Evolutionary conservation across 2,329 filamentous ascomycete species (phyloP), one percentile per base, ranked within the genome.

Genomic region (Ophiocordyceps camponoti-saundersi): DNA sequence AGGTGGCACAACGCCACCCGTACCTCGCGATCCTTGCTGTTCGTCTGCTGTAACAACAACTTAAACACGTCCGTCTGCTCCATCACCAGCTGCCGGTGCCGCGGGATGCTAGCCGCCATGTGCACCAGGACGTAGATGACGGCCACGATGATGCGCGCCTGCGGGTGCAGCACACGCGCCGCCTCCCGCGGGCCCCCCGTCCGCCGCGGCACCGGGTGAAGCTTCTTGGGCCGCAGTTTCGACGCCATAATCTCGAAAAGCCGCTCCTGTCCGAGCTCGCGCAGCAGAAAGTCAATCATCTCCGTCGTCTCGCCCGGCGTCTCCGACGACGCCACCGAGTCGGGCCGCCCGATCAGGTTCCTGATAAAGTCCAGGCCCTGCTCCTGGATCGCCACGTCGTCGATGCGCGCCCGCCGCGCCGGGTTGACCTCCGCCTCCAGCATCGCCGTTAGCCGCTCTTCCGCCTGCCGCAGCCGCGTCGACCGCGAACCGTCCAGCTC

Each of bases 351-450:
- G 53, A 95, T 85, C 30, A 96, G 70, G 61, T 98, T 98, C 47
- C 90, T 77, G 51, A 98, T 78, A 54, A 96, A 82, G 55, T 93
- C 83, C 18, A 96, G 75, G 0, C 82, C 85, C 63, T 96, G 89
- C 59, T 95, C 87, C 63, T 96, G 90, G 26, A 95, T 84, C 2
- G 81, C 80, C 36, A 89, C 71, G 53, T 93, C 85, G 53, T 95
- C 84, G 53, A 80, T 80, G 46, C 82, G 76, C 18, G 81, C 78
- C 57, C 80, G 80, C 29, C 79, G 73, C 22, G 72, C 69, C 21
- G 80, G 75, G 51, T 84, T 82, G 43, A 80, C 66, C 57, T 92
- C 85, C 15, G 74, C 70, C 46, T 85, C 80, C 48, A 79, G 73
- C 13, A 80, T 62, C 6, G 62, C 60, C 18, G 66, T 61, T 36